These are phyloP conservation scores for Geranium brycei DNA, from an alignment of 345 rosid species.

Conservation along the genomic window DNA sequence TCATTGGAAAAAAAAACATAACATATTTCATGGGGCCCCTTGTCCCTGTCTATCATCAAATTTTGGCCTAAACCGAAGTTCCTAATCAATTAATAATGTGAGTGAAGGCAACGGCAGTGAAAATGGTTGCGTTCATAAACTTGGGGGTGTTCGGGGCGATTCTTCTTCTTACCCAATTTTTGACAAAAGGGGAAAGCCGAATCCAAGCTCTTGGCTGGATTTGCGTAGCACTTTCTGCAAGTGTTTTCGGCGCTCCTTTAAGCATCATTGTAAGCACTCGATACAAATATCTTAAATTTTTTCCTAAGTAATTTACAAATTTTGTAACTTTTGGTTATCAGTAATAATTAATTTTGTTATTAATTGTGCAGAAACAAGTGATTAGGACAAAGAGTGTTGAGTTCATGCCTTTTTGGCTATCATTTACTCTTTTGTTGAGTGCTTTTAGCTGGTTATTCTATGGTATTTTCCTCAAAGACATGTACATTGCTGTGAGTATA, in stretches of 20 bases:
- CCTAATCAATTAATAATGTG: no score
- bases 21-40: no score
- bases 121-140: background rate
- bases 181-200: conserved; percentile 26
- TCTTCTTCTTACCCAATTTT: conserved; percentile 26
- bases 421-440: conserved; percentile 21
- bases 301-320: no score
- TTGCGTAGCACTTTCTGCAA: conserved; percentile 45
- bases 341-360: background rate
- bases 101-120: conserved; percentile 15
- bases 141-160: conserved; percentile 25
- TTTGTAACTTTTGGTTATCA: no score
- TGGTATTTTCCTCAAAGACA: conserved; percentile 20
- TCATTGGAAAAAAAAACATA: no score
- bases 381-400: conserved; percentile 29
- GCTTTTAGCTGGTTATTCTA: conserved; percentile 24
- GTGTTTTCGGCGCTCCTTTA: conserved; percentile 64
- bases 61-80: no score
- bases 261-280: conserved; percentile 37
- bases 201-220: conserved; percentile 46
- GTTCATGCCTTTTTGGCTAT: conserved; percentile 29
- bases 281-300: no score
- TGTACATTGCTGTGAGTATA: conserved; percentile 23
- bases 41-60: no score
- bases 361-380: conserved; percentile 18